phyloP scores from a whole-genome alignment of 768 basidiomycete genomes.

The Lentinula lateritia region DNA sequence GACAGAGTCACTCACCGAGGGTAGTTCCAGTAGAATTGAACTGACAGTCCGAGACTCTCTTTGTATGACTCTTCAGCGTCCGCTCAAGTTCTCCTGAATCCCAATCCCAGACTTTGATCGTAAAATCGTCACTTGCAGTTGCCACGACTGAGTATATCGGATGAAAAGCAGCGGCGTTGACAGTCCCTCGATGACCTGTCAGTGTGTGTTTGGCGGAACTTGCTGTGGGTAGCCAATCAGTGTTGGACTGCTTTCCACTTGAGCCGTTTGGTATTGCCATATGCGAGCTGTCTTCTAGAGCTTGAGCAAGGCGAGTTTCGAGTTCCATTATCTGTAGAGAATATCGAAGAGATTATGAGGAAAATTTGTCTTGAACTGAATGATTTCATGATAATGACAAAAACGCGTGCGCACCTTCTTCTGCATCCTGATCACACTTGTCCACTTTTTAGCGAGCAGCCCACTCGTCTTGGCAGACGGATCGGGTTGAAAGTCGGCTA shows the following conservation, averaged over 20 bases:
- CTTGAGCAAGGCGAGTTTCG: slow-evolving; percentile 45
- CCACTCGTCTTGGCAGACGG: slow-evolving; percentile 28
- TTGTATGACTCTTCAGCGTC: slow-evolving; percentile 72
- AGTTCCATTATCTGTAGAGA: slow-evolving; percentile 52
- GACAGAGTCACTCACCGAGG: slow-evolving; percentile 39
- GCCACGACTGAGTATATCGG: slow-evolving; percentile 64
- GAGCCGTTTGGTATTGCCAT: slow-evolving; percentile 22
- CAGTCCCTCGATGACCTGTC: slow-evolving; percentile 48
- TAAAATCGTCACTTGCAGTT: slow-evolving; percentile 63
- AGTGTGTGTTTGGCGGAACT: slow-evolving; percentile 41
- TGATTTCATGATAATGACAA: neutral
- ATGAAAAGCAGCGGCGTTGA: slow-evolving; percentile 62
- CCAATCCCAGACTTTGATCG: slow-evolving; percentile 77
- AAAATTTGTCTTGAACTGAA: neutral
- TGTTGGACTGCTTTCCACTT: slow-evolving; percentile 25
- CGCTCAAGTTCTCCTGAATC: slow-evolving; percentile 72
- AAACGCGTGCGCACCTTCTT: slow-evolving; percentile 52
- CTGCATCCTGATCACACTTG: slow-evolving; percentile 73
- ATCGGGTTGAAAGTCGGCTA: slow-evolving; percentile 24
- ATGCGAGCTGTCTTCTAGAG: slow-evolving; percentile 40
- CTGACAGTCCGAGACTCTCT: slow-evolving; percentile 62
- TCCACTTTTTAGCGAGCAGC: slow-evolving; percentile 80
- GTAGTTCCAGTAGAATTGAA: slow-evolving; percentile 61
- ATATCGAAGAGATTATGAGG: too few relatives aligned
- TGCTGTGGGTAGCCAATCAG: slow-evolving; percentile 51